Evolutionary conservation across 2,329 filamentous ascomycete species (phyloP), one percentile per base, ranked within the genome.

Genomic region (Lecanicillium sp.): DNA sequence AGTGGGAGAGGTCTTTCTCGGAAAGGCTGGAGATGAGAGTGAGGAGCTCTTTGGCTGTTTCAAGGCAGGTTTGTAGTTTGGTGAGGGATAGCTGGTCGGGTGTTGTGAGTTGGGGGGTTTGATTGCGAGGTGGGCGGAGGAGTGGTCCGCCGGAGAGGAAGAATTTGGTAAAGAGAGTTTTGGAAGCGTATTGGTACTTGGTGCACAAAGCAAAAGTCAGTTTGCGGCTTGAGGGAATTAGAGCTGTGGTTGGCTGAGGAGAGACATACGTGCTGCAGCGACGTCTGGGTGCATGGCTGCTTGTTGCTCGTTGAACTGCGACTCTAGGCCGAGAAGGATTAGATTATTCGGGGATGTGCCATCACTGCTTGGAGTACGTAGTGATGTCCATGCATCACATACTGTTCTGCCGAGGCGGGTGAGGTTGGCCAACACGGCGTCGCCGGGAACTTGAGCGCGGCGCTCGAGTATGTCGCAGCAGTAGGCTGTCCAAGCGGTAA

Each of bases 261-360:
- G n/a, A n/a, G n/a, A 30, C 44, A 22, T 45, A 53, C 46, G 34
- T 16, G 43, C 41, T 9, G 51, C 47, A 3, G 56, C 51, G 14
- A 68, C 42, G 8, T 56, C 47, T 1, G 48, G 45, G 0, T 63
- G 50, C 37, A 73, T 64, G 3, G 42, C 43, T 5, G 48, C 44
- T 29, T 63, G 57, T 46, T 65, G 62, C 29, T 71, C 64, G n/a
- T 49, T 46, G 8, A 68, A 51, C 45, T 73, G 68, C 3, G 63
- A 51, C 41, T 71, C 67, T 19, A 74, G 58, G 0, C 71, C 70
- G 2, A 63, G 54, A n/a, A 68, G 49, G 43, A 73, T 57, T 14
- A 74, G 56, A 3, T 56, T 53, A 15, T 54, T 57, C 32, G 72
- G 66, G 41, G 45, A 8, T 51, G 50, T 28, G 29, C 5, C 48